These are phyloP conservation scores for Aegilops bicornis DNA, from an alignment of 176 grass and related monocot genomes.

Conservation along the genomic window DNA sequence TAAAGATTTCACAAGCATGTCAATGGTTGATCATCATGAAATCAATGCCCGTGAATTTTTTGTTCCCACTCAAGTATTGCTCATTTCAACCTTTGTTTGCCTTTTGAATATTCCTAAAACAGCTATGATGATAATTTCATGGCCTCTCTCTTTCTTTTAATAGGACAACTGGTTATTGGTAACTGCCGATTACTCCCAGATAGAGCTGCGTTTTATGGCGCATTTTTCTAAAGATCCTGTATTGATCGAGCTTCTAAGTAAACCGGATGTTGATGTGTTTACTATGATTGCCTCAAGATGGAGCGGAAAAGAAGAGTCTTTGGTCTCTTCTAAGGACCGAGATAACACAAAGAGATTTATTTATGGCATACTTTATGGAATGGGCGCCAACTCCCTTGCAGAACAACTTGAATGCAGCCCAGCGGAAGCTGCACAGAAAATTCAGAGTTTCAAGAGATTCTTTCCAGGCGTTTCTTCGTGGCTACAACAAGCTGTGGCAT, in stretches of 20 bases:
- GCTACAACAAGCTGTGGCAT: conserved; percentile 75
- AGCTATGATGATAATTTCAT: conserved; percentile 5
- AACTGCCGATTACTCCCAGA: conserved; percentile 92
- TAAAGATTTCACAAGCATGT: conserved; percentile 40
- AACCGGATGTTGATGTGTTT: conserved; percentile 87
- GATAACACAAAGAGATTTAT: conserved; percentile 86
- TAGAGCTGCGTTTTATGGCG: conserved; percentile 89
- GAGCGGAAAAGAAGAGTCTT: conserved; percentile 62
- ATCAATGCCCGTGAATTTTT: conserved; percentile 92
- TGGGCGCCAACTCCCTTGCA: conserved; percentile 85
- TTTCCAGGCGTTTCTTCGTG: conserved; percentile 85
- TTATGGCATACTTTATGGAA: conserved; percentile 91
- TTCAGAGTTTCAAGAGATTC: conserved; percentile 75
- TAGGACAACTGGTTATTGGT: conserved; percentile 89
- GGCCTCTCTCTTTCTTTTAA: conserved; percentile 9
- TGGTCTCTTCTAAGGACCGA: conserved; percentile 68
- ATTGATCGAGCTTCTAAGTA: conserved; percentile 84
- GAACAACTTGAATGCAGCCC: conserved; percentile 85
- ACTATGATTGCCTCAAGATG: conserved; percentile 90
- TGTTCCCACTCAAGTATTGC: conserved; percentile 74
- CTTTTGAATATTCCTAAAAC: conserved; percentile 15
- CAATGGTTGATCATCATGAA: conserved; percentile 50
- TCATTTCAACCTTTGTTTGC: conserved; percentile 9
- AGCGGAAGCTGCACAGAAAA: conserved; percentile 76
- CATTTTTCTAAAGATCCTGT: conserved; percentile 87